Base-by-base conservation (phyloP, 176 grass and related monocot genomes). In the Ensete glaucum region DNA sequence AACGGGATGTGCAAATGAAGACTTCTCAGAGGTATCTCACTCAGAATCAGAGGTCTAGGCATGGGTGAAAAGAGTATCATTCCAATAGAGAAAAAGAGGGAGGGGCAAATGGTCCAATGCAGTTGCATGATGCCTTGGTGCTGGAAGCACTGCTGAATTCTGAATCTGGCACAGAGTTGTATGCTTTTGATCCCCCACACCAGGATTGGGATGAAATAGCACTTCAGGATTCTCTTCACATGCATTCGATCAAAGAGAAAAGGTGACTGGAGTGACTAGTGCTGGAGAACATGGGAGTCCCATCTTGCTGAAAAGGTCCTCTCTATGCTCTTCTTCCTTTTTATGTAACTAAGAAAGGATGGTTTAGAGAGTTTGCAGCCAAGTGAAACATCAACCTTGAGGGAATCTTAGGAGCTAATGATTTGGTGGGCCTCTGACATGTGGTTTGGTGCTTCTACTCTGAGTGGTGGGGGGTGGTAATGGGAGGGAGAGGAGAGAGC, bases 1-100 rank as follows among this genome's bases (percentile, higher is more conserved):
- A 9, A 15, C 50, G 67, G 67, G 67, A 4, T 51, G 67, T 52
- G 48, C 67, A 71, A 50, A 1, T 22, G 16, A n/a, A 16, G 67
- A 52, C 67, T 52, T 48, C 67, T n/a, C 67, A 21, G 67, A 71
- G 43, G 67, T 27, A 71, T 71, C 67, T 22, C 17, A 16, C 67
- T 22, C 17, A 34, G 67, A 48, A 50, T 69, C 29, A 43, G 34
- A 43, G 3, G 34, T 43, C 25, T 19, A 2, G 14, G 67, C 8
- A 50, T 2, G 14, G 5, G 17, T 70, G 19, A 7, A 51, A 70
- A 49, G 43, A 14, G 34, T 50, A 52, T 51, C 34, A 71, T 71
- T 48, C 13, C 10, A 71, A 52, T 1, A 49, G 19, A 43, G 67
- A 43, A 17, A 51, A 49, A 25, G 27, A 51, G 43, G 9, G 43